phyloP scores from a whole-genome alignment of 306 rosid genomes.

The Arachis stenosperma region DNA sequence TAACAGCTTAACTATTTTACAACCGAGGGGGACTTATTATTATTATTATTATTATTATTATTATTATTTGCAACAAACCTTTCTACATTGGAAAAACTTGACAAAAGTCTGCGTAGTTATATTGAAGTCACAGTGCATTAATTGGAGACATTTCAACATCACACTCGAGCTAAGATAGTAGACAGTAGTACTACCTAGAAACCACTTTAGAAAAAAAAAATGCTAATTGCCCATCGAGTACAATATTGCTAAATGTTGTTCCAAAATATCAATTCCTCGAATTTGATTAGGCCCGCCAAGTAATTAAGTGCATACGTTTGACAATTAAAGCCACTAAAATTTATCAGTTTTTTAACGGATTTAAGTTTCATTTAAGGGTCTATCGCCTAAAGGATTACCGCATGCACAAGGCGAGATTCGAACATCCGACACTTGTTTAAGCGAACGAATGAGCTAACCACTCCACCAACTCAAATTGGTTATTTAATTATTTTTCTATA shows the following conservation, averaged over 20 bases:
- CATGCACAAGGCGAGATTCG: too few relatives aligned
- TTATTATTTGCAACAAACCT: background rate
- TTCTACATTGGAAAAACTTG: background rate
- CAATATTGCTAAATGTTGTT: constrained; percentile 32
- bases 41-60: constrained; percentile 2
- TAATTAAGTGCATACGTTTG: background rate
- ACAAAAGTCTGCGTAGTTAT: background rate
- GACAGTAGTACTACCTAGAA: background rate
- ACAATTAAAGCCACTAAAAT: background rate
- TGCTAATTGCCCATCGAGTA: background rate
- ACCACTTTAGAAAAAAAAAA: constrained; percentile 14
- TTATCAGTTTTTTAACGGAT: too few relatives aligned
- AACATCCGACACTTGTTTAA: too few relatives aligned
- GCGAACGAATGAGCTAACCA: too few relatives aligned
- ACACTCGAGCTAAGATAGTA: constrained; percentile 1
- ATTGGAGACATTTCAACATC: constrained; percentile 33
- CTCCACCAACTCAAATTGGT: too few relatives aligned
- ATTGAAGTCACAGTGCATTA: background rate
- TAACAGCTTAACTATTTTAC: constrained; percentile 2
- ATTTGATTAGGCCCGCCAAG: constrained; percentile 21
- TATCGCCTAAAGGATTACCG: too few relatives aligned
- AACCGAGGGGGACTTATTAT: constrained; percentile 10
- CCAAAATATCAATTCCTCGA: constrained; percentile 37
- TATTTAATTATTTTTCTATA: background rate
- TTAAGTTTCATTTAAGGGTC: too few relatives aligned